Evolutionary conservation across 1,284 basidiomycete species (phyloP), one percentile per base, ranked within the genome.

Genomic region (Fomitopsis pinicola): DNA sequence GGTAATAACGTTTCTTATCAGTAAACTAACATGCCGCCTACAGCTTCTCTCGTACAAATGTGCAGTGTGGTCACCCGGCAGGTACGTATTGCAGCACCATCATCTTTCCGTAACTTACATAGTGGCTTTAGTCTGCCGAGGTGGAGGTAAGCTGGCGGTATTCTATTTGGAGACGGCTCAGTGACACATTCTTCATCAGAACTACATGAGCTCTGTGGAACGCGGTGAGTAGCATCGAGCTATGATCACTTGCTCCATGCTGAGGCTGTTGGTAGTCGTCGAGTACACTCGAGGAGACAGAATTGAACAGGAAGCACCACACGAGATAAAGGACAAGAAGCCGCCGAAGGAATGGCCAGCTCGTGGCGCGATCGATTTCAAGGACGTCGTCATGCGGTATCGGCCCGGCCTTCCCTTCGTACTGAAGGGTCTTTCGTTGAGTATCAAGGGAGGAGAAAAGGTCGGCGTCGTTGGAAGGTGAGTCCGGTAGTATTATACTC

Each of bases 201-300:
- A 88, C 68, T 84, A 88, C 68, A 84, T 92, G 83, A 91, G 90
- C 69, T 82, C 86, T 2, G 88, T 91, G 1, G 90, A 93, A 73
- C 75, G 88, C 68, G 77, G 83, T 83, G 66, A 64, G 75, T 69
- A 12, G 2, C 35, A 36, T 26, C 26, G 14, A 28, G 26, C 14
- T 15, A 14, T 33, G 8, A 33, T 17, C 15, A 22, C 9, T 5
- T 48, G 45, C 19, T 22, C 2, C 2, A 50, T 48, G 8, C 19
- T 22, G 19, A 33, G 1, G 22, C 17, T n/a, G 33, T 26, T 6
- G 2, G 5, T 66, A 81, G 81, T 91, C 4, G 73, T 86, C 2
- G 81, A 87, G 64, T 92, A 91, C 71, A 84, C 82, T 50, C 78
- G 78, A 57, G 75, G 76, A 40, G 77, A 81, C 55, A 64, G 80